These are phyloP conservation scores for Pseudogymnoascus sp. DNA, from an alignment of 2,329 filamentous ascomycete genomes.

Conservation along the genomic window DNA sequence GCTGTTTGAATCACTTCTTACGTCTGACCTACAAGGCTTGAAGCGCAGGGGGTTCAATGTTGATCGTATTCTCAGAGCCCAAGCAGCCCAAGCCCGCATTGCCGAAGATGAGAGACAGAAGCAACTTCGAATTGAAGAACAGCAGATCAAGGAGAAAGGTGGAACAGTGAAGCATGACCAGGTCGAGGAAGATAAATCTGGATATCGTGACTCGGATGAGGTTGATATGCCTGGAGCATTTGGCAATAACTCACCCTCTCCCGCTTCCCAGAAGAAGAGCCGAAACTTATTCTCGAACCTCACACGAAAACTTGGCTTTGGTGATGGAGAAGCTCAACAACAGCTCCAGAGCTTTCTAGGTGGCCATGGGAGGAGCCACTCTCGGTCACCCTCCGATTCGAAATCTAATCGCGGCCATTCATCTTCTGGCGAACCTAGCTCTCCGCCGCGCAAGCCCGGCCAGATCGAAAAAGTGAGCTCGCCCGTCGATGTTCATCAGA, in stretches of 20 bases:
- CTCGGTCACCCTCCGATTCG: conserved; percentile 9
- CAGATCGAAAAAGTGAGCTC: conserved; percentile 42
- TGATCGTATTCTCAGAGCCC: conserved; percentile 80
- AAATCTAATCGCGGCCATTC: conserved; percentile 21
- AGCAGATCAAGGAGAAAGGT: conserved; percentile 42
- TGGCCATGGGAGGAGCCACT: conserved; percentile 9
- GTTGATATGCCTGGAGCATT: conserved; percentile 68
- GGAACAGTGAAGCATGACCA: conserved; percentile 30
- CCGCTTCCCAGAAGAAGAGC: conserved; percentile 35
- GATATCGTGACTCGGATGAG: conserved; percentile 30
- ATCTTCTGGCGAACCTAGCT: background rate
- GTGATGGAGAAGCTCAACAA: conserved; percentile 37
- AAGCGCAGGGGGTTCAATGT: conserved; percentile 92
- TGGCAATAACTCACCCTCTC: conserved; percentile 47
- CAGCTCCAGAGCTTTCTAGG: conserved; percentile 38
- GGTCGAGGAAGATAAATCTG: conserved; percentile 18
- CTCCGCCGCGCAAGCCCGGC: conserved; percentile 9
- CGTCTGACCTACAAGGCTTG: conserved; percentile 72
- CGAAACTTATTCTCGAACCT: conserved; percentile 58
- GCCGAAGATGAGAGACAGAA: conserved; percentile 74
- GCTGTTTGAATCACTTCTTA: conserved; percentile 84
- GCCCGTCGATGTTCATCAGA: conserved; percentile 55
- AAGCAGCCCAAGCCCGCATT: conserved; percentile 78
- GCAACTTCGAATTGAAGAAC: conserved; percentile 64
- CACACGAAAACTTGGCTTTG: conserved; percentile 59